Conservation (phyloP, 305 asterid species). For the Fraxinus angustifolia region DNA sequence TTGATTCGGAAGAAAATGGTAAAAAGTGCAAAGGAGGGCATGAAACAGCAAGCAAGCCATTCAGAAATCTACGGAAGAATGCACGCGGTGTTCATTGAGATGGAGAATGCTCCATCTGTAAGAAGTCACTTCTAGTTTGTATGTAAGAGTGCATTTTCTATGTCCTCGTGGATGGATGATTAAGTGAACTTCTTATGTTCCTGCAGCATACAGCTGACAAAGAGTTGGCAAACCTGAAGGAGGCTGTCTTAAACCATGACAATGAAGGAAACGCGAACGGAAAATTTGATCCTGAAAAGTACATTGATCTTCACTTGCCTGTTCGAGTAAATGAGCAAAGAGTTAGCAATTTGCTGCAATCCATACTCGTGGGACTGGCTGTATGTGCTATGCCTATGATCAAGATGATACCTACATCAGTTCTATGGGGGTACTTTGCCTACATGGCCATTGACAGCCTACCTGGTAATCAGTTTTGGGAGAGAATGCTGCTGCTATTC, state of each 20-base stretch:
- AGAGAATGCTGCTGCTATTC: conserved; percentile 66
- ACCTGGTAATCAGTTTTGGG: conserved; percentile 92
- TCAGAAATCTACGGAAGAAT: conserved; percentile 76
- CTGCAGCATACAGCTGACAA: conserved; percentile 53
- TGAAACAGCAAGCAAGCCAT: conserved; percentile 64
- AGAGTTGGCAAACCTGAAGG: conserved; percentile 68
- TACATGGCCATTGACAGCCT: conserved; percentile 95
- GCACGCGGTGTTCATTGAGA: conserved; percentile 79
- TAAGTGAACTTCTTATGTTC: not conserved
- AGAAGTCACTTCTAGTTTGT: conserved; percentile 21
- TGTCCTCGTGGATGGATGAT: not conserved
- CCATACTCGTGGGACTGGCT: conserved; percentile 64
- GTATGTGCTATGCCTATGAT: conserved; percentile 63
- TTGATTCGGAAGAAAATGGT: conserved; percentile 73
- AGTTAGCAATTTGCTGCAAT: conserved; percentile 77
- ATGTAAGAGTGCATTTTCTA: not conserved
- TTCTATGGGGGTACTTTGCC: conserved; percentile 92
- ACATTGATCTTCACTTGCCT: conserved; percentile 74
- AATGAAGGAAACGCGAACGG: conserved; percentile 37
- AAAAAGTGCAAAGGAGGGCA: conserved; percentile 66
- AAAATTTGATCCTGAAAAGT: conserved; percentile 63
- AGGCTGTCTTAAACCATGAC: conserved; percentile 68
- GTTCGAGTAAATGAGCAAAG: conserved; percentile 90
- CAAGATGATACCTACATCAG: conserved; percentile 79
- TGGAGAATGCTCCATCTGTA: conserved; percentile 69